phyloP scores from a whole-genome alignment of 306 rosid species.

The Luffa acutangula region DNA sequence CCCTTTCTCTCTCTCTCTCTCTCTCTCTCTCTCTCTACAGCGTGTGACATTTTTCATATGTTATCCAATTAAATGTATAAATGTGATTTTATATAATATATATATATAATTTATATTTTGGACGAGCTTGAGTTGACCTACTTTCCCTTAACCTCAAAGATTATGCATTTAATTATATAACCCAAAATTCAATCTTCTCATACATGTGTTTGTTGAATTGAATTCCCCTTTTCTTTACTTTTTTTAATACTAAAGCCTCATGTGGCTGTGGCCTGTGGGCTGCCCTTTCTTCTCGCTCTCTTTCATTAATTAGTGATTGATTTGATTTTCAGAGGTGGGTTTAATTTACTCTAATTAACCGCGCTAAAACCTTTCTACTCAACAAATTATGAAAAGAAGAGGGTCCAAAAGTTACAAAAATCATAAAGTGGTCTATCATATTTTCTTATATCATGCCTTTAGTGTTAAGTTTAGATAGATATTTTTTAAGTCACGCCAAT shows the following conservation, averaged over 20 bases:
- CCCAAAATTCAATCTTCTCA: not conserved
- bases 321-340: not conserved
- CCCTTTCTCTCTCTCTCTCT: not conserved
- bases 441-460: not conserved
- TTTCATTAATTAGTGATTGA: not conserved
- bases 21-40: conserved; percentile 2
- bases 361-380: not conserved
- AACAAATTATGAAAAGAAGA: not conserved
- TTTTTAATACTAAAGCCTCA: not conserved
- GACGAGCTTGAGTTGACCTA: conserved; percentile 13
- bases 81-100: not conserved
- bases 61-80: not conserved
- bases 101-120: too few relatives aligned
- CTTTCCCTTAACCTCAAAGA: not conserved
- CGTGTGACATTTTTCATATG: not conserved
- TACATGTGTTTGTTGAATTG: not conserved
- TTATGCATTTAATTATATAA: not conserved
- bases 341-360: not conserved
- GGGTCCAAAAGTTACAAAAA: not conserved
- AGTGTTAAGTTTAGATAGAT: not conserved
- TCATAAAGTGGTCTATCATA: not conserved
- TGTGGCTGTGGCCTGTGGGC: not conserved
- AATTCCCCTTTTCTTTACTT: not conserved
- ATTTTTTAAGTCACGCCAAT: not conserved
- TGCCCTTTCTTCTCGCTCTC: not conserved